phyloP scores from a whole-genome alignment of 2,329 filamentous ascomycete species.

The Neonectria ditissima region DNA sequence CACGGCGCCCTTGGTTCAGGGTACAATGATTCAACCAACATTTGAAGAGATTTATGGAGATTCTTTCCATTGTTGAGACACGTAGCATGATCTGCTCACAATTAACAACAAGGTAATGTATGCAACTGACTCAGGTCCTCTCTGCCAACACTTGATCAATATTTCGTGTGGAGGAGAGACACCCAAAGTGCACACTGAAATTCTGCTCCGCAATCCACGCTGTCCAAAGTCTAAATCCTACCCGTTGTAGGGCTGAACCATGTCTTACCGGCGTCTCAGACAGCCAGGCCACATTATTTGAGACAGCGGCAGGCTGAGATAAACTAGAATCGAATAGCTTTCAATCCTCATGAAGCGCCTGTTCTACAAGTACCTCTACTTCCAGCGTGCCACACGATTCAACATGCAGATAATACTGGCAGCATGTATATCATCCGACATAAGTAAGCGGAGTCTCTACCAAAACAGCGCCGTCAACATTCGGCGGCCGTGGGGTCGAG shows the following conservation, averaged over 20 bases:
- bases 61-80: too few relatives aligned
- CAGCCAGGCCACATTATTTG: not conserved
- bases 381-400: too few relatives aligned
- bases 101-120: not conserved
- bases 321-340: not conserved
- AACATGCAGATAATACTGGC: too few relatives aligned
- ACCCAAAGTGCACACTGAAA: accelerated
- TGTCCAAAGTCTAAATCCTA: not conserved
- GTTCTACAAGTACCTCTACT: too few relatives aligned
- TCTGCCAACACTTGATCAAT: not conserved
- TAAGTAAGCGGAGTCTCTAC: too few relatives aligned
- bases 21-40: too few relatives aligned
- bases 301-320: not conserved
- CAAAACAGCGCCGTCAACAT: not conserved
- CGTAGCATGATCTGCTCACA: too few relatives aligned
- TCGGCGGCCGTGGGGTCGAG: not conserved
- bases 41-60: too few relatives aligned
- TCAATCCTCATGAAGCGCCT: too few relatives aligned
- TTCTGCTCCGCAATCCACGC: not conserved
- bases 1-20: too few relatives aligned
- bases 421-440: too few relatives aligned
- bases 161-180: not conserved
- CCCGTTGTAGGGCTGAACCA: not conserved
- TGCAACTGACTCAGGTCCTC: not conserved
- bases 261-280: not conserved